Evolutionary conservation across 352 stramenopile genomes (phyloP), one percentile per base, ranked within the genome.

Genomic region (Phytophthora aleatoria): DNA sequence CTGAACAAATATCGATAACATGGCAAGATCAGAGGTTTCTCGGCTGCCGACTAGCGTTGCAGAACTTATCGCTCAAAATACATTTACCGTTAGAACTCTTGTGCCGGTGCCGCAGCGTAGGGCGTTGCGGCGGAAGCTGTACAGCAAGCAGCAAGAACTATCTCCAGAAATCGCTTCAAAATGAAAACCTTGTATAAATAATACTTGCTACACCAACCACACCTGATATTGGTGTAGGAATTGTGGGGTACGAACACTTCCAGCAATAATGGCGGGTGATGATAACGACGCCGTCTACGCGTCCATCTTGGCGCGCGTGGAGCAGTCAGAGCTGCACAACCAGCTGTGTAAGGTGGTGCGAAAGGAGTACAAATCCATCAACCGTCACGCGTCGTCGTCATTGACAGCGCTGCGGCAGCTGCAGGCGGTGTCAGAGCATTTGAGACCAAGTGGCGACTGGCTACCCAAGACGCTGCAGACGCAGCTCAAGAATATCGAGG

Each of bases 231-330:
- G n/a, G 27, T 43, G 38, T 43, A 2, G 8, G 10, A 20, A 3
- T 43, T n/a, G 13, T 43, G 38, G 31, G 31, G 31, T 11, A 41
- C 10, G 35, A 41, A 41, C 35, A 41, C 12, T 41, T 41, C 35
- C 7, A 41, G 35, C 50, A 55, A 54, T 43, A 39, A 63, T 60
- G 57, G 27, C 41, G 8, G 42, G 10, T n/a, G 39, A 53, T 50
- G 42, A 13, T 6, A 45, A 69, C 15, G 66, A 78, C n/a, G 60
- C 54, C 35, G 60, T 69, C 31, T 83, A 72, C 42, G 73, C 62
- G 45, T 68, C 71, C 45, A 77, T 85, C 30, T 44, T 85, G 53
- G 20, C 51, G 43, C 64, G 57, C 28, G 61, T 75, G 35, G 43
- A 73, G 53, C 57, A 27, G 0, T 48, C 63, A 11, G 64, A 78